Percentiles rank a stretch among this genome's conserved stretches.
Evolutionary conservation across 345 rosid genomes (phyloP).

Genomic region (Eucalyptus pauciflora): DNA sequence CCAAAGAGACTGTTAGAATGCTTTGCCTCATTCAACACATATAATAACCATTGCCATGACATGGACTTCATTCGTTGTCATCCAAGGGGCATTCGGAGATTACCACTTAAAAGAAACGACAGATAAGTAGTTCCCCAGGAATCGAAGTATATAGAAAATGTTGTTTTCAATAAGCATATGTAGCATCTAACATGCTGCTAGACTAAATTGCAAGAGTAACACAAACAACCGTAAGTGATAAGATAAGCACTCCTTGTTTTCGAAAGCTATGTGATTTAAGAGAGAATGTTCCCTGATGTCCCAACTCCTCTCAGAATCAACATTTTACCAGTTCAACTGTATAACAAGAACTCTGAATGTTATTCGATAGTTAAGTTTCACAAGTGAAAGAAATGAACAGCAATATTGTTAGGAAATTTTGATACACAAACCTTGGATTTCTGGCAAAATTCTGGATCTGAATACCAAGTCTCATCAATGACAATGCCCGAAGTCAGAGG

Average conservation of each 20-base stretch:
- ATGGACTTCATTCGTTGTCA: neutral
- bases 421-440: constrained; percentile 3
- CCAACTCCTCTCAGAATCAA: neutral
- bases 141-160: neutral
- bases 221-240: neutral
- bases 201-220: neutral
- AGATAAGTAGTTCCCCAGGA: neutral
- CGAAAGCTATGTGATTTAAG: neutral
- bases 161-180: neutral
- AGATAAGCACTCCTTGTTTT: neutral
- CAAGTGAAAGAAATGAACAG: neutral
- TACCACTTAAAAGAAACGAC: neutral
- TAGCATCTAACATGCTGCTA: neutral
- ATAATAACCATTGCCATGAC: neutral
- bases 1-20: neutral
- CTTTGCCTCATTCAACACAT: neutral
- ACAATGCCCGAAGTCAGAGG: constrained; percentile 12
- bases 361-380: neutral
- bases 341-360: neutral
- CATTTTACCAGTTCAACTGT: neutral
- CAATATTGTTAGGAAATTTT: neutral
- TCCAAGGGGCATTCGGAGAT: neutral
- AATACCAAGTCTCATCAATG: constrained; percentile 43
- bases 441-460: constrained; percentile 17
- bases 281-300: neutral